These are phyloP conservation scores for Nicotiana noctiflora DNA, from an alignment of 257 asterid species.

Conservation along the genomic window DNA sequence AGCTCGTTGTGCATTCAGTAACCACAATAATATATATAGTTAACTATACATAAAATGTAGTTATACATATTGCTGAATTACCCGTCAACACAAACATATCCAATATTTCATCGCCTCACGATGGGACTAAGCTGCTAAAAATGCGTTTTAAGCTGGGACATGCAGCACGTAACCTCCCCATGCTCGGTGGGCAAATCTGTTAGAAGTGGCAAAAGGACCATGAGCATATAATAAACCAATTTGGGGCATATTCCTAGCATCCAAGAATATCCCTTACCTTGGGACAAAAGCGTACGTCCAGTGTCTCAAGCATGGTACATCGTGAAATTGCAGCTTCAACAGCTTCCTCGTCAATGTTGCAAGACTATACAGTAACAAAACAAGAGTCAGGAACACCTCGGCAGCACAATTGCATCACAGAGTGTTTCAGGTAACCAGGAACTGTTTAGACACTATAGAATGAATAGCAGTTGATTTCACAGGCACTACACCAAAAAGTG, in stretches of 20 bases:
- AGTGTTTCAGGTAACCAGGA: neutral
- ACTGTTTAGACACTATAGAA: neutral
- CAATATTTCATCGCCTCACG: constrained; percentile 19
- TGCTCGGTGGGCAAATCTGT: constrained; percentile 72
- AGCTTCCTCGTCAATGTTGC: constrained; percentile 76
- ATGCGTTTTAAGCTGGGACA: constrained; percentile 89
- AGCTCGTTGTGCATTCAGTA: neutral
- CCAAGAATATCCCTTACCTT: constrained; percentile 40
- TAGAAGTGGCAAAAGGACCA: neutral
- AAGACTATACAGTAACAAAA: constrained; percentile 40
- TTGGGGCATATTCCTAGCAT: neutral
- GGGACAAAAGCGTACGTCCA: constrained; percentile 91
- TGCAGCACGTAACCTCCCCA: constrained; percentile 53
- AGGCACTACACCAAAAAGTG: neutral
- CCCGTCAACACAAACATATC: constrained; percentile 10
- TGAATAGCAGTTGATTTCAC: neutral
- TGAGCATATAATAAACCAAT: neutral
- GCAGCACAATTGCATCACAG: neutral
- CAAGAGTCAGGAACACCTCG: neutral
- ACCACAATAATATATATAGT: neutral
- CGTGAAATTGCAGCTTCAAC: constrained; percentile 68
- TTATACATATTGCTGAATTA: neutral
- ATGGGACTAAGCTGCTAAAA: constrained; percentile 62
- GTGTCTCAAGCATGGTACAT: constrained; percentile 86
- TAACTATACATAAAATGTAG: neutral